Evolutionary conservation across 2,329 filamentous ascomycete species (phyloP).

Genomic region (Aspergillus quadricinctus): DNA sequence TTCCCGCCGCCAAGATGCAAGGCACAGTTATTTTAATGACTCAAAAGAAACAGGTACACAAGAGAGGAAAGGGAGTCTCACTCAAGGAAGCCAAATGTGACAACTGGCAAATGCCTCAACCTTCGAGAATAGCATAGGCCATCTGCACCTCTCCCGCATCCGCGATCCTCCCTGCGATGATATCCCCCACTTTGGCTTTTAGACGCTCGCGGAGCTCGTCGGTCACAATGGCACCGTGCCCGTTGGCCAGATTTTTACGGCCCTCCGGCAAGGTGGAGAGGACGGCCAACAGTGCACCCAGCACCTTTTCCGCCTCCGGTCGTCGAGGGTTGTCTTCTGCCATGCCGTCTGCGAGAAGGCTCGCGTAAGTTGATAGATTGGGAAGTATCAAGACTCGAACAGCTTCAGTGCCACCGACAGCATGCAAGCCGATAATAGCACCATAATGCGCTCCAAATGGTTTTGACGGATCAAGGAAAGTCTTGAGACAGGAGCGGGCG

Average conservation of each 20-base stretch:
- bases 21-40: background rate
- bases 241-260: constrained; percentile 36
- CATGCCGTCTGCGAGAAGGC: constrained; percentile 54
- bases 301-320: constrained; percentile 58
- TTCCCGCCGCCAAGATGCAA: background rate
- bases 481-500: constrained; percentile 87
- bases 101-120: constrained; percentile 9
- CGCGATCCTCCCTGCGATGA: constrained; percentile 39
- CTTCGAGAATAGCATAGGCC: constrained; percentile 36
- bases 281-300: constrained; percentile 53
- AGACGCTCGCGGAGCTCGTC: constrained; percentile 37
- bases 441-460: constrained; percentile 84
- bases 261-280: constrained; percentile 53
- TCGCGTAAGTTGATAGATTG: constrained; percentile 62
- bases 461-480: constrained; percentile 81
- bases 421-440: constrained; percentile 72
- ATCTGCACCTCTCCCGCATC: constrained; percentile 39
- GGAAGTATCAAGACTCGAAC: constrained; percentile 62
- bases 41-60: background rate
- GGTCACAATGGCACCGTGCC: constrained; percentile 32
- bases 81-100: background rate
- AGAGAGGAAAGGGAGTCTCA: background rate
- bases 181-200: constrained; percentile 37
- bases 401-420: constrained; percentile 67
- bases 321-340: constrained; percentile 48